phyloP scores from a whole-genome alignment of 306 rosid genomes.

The Fagus crenata region DNA sequence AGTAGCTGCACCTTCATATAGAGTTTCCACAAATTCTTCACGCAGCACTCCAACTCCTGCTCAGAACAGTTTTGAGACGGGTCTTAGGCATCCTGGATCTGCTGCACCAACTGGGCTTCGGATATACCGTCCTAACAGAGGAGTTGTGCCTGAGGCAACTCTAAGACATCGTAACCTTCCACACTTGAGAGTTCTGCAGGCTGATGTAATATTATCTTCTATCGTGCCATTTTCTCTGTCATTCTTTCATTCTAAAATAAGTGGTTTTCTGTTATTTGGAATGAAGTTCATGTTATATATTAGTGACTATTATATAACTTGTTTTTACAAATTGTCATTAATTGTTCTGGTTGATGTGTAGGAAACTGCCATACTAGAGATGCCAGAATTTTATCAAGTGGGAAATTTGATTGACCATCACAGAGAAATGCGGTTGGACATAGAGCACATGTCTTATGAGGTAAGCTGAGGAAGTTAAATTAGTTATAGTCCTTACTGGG shows the following conservation, averaged over 20 bases:
- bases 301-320: background rate
- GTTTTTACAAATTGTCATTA: slow-evolving; percentile 16
- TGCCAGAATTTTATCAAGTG: slow-evolving; percentile 55
- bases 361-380: slow-evolving; percentile 85
- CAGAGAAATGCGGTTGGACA: slow-evolving; percentile 94
- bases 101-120: slow-evolving; percentile 58
- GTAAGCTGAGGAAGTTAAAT: slow-evolving; percentile 41
- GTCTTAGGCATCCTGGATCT: slow-evolving; percentile 59
- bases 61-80: slow-evolving; percentile 61
- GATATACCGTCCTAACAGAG: slow-evolving; percentile 64
- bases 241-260: background rate
- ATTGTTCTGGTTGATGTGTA: slow-evolving; percentile 29
- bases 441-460: slow-evolving; percentile 98
- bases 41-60: slow-evolving; percentile 45
- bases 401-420: slow-evolving; percentile 71
- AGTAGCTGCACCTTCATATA: slow-evolving; percentile 53
- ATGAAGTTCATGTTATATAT: background rate
- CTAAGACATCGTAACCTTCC: slow-evolving; percentile 62
- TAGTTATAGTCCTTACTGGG: slow-evolving; percentile 2
- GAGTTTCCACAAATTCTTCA: slow-evolving; percentile 63
- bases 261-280: background rate
- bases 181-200: slow-evolving; percentile 65
- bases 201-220: slow-evolving; percentile 61
- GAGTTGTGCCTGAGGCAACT: slow-evolving; percentile 48
- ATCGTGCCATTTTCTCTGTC: slow-evolving; percentile 4